Base-by-base conservation (phyloP, 176 grass and related monocot species). In the Typha latifolia region DNA sequence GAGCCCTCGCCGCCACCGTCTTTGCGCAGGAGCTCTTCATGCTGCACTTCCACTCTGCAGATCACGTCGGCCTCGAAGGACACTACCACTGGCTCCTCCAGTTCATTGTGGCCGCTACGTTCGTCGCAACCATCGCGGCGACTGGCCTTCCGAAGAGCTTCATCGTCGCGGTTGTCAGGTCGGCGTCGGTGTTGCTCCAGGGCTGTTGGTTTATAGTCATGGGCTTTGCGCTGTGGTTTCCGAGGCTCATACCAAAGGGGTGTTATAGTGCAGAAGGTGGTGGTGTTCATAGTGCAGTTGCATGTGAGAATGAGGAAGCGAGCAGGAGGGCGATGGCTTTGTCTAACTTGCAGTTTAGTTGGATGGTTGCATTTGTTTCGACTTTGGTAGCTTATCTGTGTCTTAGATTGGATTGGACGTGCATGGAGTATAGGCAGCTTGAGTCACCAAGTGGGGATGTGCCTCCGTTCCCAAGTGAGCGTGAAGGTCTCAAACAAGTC, bases 81-180 rank as follows among this genome's bases (percentile, higher is more conserved):
- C 91, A 90, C 64, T 96, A 90, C 82, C 91, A 96, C 84, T 90
- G 91, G 87, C 84, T 96, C 13, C 71, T 96, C 16, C 87, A 96
- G 80, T 43, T 96, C 27, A 64, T 74, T 15, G 84, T 85, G 49
- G 63, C 76, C 12, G 47, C 43, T 0, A 85, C 87, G 0, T 10
- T 81, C 5, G 34, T 70, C 7, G 47, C 82, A 2, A 66, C 87
- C 19, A 49, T 81, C 14, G 61, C 69, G 48, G 70, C 57, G 52
- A 77, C 80, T 24, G 69, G 85, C 12, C 16, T 56, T 22, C 82
- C 81, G 2, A 32, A 69, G 72, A 90, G 73, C 73, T 96, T 96
- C 62, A 57, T 62, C 0, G 73, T 82, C 5, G 84, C 87, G 0
- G 63, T 85, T 6, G 74, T 83, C 24, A 62, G 91, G 26, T 87